Percentiles rank a stretch among this genome's conserved stretches.
These are phyloP conservation scores for Pecoramyces ruminantium DNA, from an alignment of 192 early-diverging fungal genomes.

Conservation along the genomic window DNA sequence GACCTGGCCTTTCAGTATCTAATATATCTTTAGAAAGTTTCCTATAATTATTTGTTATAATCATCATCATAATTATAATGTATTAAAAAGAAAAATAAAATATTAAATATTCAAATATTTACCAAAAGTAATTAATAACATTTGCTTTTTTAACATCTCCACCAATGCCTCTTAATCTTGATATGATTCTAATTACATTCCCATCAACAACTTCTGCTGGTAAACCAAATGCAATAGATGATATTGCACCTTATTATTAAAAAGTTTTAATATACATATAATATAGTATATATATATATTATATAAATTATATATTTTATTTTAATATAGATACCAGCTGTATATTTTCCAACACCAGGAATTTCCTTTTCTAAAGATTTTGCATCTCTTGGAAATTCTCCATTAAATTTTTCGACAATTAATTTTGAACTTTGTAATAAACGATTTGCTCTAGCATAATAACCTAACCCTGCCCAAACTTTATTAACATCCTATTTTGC, in stretches of 20 bases:
- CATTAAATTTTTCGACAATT: conserved; percentile 26
- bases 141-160: conserved; percentile 43
- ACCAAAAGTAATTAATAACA: conserved; percentile 42
- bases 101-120: no score
- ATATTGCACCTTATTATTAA: conserved; percentile 29
- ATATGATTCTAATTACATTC: conserved; percentile 55
- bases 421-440: conserved; percentile 47
- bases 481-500: conserved; percentile 22
- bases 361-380: conserved; percentile 32
- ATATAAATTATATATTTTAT: background rate
- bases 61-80: background rate
- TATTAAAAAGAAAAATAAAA: background rate
- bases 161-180: conserved; percentile 38
- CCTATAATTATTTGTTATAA: conserved; percentile 11
- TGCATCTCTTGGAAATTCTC: conserved; percentile 35
- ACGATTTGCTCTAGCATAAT: conserved; percentile 53
- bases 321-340: conserved; percentile 13
- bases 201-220: conserved; percentile 53
- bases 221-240: conserved; percentile 46
- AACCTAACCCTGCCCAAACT: conserved; percentile 60
- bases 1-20: conserved; percentile 35
- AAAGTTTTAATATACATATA: no score
- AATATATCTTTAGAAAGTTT: conserved; percentile 33
- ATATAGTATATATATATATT: background rate
- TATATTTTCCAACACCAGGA: conserved; percentile 53